Evolutionary conservation across 441 rosid species (phyloP), one percentile per base, ranked within the genome.

Genomic region (Brassica balearica): DNA sequence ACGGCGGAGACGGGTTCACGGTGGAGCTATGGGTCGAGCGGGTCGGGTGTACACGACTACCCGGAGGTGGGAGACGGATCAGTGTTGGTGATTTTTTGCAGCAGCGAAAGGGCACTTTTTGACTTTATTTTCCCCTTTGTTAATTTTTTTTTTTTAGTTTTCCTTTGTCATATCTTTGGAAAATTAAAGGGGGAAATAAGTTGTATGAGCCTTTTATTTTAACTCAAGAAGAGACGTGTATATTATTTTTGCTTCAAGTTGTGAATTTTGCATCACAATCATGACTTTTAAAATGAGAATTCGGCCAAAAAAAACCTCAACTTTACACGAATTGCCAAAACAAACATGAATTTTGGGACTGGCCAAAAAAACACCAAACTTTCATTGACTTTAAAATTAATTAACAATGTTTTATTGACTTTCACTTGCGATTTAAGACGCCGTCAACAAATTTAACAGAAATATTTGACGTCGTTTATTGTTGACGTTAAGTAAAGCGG

Each of bases 31-130:
- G 80, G 71, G 79, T 74, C 71, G 80, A 5, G 4, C 77, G 73
- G 76, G 80, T 55, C 86, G 88, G 78, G 82, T 75, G 4, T 78
- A 75, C 72, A 66, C 87, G 5, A 11, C 66, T 14, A 80, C 80
- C 78, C 90, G 92, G 81, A 85, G 90, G 79, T 94, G 98, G 98
- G 98, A 94, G 73, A 91, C 98, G 66, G 98, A 94, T 81, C 97
- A 94, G 87, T 94, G 98, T 83, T 43, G 51, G 51, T 43, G 51
- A 43, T 43, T 73, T 59, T 75, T 75, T 48, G 80, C 41, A 32
- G 38, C 48, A 10, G 15, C 51, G 19, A 65, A 65, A 71, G n/a
- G 59, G 32, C 75, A 79, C 62, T 80, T 74, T 79, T 74, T 74
- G 1, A 29, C 34, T 36, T 36, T 8, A 63, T 64, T 25, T 69